Evolutionary conservation across 2,329 filamentous ascomycete species (phyloP), one percentile per base, ranked within the genome.

Genomic region (Chaetomium sp.): DNA sequence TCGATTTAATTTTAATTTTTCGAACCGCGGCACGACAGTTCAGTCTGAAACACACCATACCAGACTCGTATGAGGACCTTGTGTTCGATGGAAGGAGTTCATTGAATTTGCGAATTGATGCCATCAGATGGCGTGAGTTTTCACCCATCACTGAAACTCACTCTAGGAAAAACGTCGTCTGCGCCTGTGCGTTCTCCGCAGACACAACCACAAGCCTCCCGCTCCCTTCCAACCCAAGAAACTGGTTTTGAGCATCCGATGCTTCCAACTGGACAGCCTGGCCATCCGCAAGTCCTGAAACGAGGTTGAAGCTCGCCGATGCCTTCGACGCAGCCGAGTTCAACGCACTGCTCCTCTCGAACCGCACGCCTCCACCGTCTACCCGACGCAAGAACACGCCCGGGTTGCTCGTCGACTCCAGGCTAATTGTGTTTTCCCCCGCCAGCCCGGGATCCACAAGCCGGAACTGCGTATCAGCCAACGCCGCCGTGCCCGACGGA

Each of bases 201-300:
- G 42, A 10, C 19, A 60, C 58, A 10, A 65, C 4, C 2, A 31
- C 45, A 35, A 69, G 45, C 9, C 27, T 61, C 19, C 67, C 67
- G 19, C 23, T 47, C 0, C 12, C 10, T 19, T 61, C 65, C 35
- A 70, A 31, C 6, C 57, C 5, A 12, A 70, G 38, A 60, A 63
- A 69, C 31, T 69, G 62, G n/a, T 63, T 66, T 1, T n/a, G 27
- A 1, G 31, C 54, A 12, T 66, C 67, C n/a, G 49, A 54, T 19
- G 59, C 54, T 51, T 72, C 70, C n/a, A 72, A 69, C 19, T 71
- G 71, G 4, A 72, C 60, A 0, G 67, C 71, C 4, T 75, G 72
- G 63, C 62, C 71, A 38, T 78, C 77, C 23, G 75, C 73, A 38
- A 72, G 50, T 0, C 72, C 72, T 1, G 65, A 53, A 3, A 42